Evolutionary conservation across 108 stramenopile genomes (phyloP).

Genomic region (Cyclotella sp.): DNA sequence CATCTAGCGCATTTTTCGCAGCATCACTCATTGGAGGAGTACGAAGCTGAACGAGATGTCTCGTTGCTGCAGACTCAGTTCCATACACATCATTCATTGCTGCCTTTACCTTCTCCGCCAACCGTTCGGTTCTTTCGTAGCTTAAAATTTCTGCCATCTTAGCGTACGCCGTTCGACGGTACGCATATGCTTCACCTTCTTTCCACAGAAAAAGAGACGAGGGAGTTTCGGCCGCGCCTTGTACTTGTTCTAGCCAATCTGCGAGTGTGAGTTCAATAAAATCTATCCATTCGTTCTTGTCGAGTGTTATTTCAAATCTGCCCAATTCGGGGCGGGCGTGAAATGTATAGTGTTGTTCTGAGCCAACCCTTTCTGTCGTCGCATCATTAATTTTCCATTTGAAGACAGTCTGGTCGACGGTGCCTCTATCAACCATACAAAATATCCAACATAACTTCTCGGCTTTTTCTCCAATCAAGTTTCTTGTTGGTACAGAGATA

Average conservation of each 20-base stretch:
- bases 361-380: conserved; percentile 3
- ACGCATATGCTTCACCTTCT: conserved; percentile 76
- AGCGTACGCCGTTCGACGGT: conserved; percentile 68
- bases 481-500: neutral
- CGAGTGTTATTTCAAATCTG: conserved; percentile 61
- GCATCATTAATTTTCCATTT: conserved; percentile 40
- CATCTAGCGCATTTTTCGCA: conserved; percentile 55
- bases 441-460: conserved; percentile 77
- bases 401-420: conserved; percentile 70
- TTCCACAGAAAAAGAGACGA: conserved; percentile 66
- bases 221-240: conserved; percentile 67
- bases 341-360: conserved; percentile 36
- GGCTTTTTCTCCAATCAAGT: conserved; percentile 66
- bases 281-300: conserved; percentile 74
- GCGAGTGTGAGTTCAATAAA: conserved; percentile 76
- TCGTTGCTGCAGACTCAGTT: conserved; percentile 55
- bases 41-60: conserved; percentile 64
- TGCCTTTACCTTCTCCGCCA: conserved; percentile 33
- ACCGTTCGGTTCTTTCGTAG: conserved; percentile 51
- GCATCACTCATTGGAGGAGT: conserved; percentile 70
- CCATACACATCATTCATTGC: conserved; percentile 60
- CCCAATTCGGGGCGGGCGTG: conserved; percentile 73
- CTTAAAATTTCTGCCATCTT: conserved; percentile 67
- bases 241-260: conserved; percentile 86
- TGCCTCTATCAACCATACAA: conserved; percentile 79